Base-by-base conservation (phyloP, 345 rosid species). In the Salix viminalis region DNA sequence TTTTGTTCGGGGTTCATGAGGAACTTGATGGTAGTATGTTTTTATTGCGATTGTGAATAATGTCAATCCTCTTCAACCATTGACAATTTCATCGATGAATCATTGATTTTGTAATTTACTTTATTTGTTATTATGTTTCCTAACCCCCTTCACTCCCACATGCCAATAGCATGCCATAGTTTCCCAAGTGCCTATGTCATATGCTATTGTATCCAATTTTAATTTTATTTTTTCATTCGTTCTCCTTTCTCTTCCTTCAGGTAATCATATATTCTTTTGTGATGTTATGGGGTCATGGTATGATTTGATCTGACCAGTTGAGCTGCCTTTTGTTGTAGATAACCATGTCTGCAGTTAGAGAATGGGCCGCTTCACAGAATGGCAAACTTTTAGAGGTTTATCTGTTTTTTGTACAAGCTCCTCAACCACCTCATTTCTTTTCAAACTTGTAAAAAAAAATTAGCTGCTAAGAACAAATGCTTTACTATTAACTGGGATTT, bases 341-440 rank as follows among this genome's bases (percentile, higher is more conserved):
- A 82, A 93, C 99, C 26, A 93, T 96, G 99, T 96, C 99, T 42
- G 99, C 99, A 0, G 97, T 96, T 71, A 89, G 97, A 81, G 98
- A 96, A 86, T 93, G 99, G 99, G 98, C 99, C 78, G 99, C 99
- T 76, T 96, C 99, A 70, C 96, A 93, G 86, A 87, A 89, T 74
- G 74, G 85, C 70, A 89, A 87, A 84, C 94, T 96, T 83, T 83
- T 88, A 76, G 89, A 92, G 99, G 99, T 93, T 78, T 41, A 85
- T 80, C 67, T 54, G 68, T 36, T 61, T 34, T 36, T 10, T 61
- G 3, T 41, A 32, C 42, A 37, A 75, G 23, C 39, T 58, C 13
- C 71, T 68, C 65, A 67, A 14, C 46, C 28, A 39, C 56, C 24
- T n/a, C 36, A n/a, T 68, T 14, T 58, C 32, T 28, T 54, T 48